These are phyloP conservation scores for Prunus kanzakura DNA, from an alignment of 306 rosid genomes.

Conservation along the genomic window DNA sequence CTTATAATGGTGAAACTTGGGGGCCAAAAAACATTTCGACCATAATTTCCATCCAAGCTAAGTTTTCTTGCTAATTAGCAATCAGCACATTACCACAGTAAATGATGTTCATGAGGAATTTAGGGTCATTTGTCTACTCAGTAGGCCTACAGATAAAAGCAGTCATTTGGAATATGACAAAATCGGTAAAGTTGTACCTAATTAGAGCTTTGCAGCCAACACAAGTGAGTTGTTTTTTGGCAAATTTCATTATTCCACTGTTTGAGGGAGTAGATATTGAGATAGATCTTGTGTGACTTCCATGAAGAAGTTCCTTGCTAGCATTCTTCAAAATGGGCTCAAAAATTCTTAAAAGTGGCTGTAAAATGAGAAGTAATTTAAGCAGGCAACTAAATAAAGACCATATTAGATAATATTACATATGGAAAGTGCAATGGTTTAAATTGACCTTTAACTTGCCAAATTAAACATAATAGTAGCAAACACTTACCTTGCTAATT, in stretches of 20 bases:
- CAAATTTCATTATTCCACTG: conserved; percentile 91
- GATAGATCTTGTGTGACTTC: conserved; percentile 92
- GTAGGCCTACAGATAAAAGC: conserved; percentile 10
- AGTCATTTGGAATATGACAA: background rate
- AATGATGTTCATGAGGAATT: background rate
- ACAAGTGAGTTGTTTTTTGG: conserved; percentile 82
- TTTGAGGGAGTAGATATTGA: conserved; percentile 90
- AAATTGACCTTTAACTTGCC: conserved; percentile 7
- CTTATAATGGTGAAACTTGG: background rate
- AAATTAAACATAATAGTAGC: background rate
- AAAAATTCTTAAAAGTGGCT: conserved; percentile 95
- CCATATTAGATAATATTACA: background rate
- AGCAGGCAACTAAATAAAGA: conserved; percentile 22
- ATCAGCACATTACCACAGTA: background rate
- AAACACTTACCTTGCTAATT: conserved; percentile 39
- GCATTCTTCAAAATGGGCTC: conserved; percentile 98
- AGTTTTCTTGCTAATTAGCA: background rate
- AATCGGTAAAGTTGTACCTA: conserved; percentile 44
- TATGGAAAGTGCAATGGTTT: conserved; percentile 8
- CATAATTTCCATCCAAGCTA: background rate
- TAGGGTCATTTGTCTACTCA: background rate
- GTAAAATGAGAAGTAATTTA: conserved; percentile 31
- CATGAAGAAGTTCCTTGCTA: conserved; percentile 94
- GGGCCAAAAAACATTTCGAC: background rate
- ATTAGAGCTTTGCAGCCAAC: conserved; percentile 93